Evolutionary conservation across 306 rosid species (phyloP), one percentile per base, ranked within the genome.

Genomic region (Oemleria cerasiformis): DNA sequence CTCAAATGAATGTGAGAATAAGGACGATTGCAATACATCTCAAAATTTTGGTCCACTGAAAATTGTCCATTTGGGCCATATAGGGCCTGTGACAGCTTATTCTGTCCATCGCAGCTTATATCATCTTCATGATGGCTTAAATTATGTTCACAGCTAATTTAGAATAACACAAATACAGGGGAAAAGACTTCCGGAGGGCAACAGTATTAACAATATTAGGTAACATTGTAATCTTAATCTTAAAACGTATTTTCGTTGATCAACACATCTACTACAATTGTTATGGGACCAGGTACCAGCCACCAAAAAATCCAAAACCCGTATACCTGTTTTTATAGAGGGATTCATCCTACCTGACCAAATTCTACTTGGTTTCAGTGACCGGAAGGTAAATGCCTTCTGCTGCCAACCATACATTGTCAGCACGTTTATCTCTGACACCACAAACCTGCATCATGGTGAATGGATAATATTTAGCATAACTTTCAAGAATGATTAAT

Each of bases 331-430:
- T 77, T 68, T 58, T n/a, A 67, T 65, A 68, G 59, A 74, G 60
- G 51, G 70, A 75, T 59, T 48, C 36, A 45, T 73, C 64, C 71
- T 14, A 20, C 25, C 51, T 9, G 53, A 82, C 66, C 53, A 71
- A 40, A 41, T 64, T 86, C 86, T 86, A 89, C 86, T 91, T 89
- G 65, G 86, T 78, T 82, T 83, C 92, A 4, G 77, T 78, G 44
- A 91, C 79, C 0, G 99, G 99, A 56, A 95, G 96, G 84, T 91
- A 95, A 38, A 88, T 97, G 13, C 99, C 99, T 84, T 95, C 99
- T 0, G 93, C 96, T 15, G 97, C 96, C 88, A 95, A 51, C 99
- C 99, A 95, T 39, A 91, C 80, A 68, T 91, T 95, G 71, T 95
- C 99, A 1, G 92, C 88, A 0, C 96, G 96, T 84, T 91, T 95